phyloP scores from a whole-genome alignment of 805 yeast genomes.

The Jamesozyma rosinii region DNA sequence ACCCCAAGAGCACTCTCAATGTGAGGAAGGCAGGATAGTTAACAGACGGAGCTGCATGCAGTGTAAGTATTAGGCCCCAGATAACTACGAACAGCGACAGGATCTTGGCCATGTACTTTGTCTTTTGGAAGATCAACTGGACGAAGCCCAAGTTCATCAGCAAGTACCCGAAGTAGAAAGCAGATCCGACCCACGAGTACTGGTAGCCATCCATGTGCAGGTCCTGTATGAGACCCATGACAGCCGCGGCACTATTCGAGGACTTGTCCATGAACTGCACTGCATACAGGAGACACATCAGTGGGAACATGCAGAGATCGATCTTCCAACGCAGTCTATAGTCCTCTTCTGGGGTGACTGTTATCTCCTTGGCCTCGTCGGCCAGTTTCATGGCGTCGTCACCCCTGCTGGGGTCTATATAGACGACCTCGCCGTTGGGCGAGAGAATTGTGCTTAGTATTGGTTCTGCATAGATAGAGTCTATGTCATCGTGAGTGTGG shows the following conservation, averaged over 20 bases:
- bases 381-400: constrained; percentile 41
- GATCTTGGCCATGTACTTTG: constrained; percentile 45
- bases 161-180: constrained; percentile 58
- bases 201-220: constrained; percentile 36
- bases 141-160: constrained; percentile 39
- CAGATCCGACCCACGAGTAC: constrained; percentile 50
- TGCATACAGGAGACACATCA: constrained; percentile 41
- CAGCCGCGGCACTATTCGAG: constrained; percentile 43
- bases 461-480: background rate
- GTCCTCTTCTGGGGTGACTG: constrained; percentile 29
- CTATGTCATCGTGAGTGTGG: too few relatives aligned
- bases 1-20: constrained; percentile 43
- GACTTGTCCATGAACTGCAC: constrained; percentile 54
- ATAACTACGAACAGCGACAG: constrained; percentile 40
- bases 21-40: constrained; percentile 39
- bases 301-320: constrained; percentile 42
- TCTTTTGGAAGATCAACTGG: constrained; percentile 36
- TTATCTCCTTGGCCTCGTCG: constrained; percentile 27
- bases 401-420: constrained; percentile 33
- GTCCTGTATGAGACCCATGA: constrained; percentile 41
- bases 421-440: constrained; percentile 21
- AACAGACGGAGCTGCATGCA: constrained; percentile 41
- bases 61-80: constrained; percentile 53
- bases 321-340: constrained; percentile 38
- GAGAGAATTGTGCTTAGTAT: constrained; percentile 16